Conservation (phyloP, 768 basidiomycete genomes). For the Amanita molliuscula region DNA sequence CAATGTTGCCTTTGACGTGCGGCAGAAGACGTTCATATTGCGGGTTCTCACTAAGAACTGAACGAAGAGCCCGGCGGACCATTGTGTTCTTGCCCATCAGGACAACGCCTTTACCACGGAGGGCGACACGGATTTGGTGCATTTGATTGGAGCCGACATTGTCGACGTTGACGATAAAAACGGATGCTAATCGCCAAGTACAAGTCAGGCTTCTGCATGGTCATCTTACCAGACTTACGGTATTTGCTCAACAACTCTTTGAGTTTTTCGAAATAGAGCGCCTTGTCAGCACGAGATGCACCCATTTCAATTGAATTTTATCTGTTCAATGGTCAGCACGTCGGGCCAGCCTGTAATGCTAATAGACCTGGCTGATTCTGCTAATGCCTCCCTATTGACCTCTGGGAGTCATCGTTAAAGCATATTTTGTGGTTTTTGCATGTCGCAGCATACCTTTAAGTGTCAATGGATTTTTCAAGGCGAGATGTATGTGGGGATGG, state of each 20-base stretch:
- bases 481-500: too few relatives aligned
- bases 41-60: slow-evolving; percentile 81
- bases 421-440: neutral
- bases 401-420: slow-evolving; percentile 28
- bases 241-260: slow-evolving; percentile 86
- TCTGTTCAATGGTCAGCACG: slow-evolving; percentile 9
- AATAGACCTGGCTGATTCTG: slow-evolving; percentile 14
- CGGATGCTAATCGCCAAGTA: slow-evolving; percentile 62
- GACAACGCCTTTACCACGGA: slow-evolving; percentile 94
- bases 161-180: slow-evolving; percentile 99
- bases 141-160: slow-evolving; percentile 99
- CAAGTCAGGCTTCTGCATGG: slow-evolving; percentile 3
- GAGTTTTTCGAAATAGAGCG: slow-evolving; percentile 86
- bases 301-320: slow-evolving; percentile 62
- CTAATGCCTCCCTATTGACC: slow-evolving; percentile 91
- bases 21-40: slow-evolving; percentile 96
- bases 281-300: slow-evolving; percentile 83
- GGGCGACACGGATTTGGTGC: slow-evolving; percentile 93
- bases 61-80: slow-evolving; percentile 96
- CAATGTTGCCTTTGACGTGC: slow-evolving; percentile 94
- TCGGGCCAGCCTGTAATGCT: neutral
- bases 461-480: slow-evolving; percentile 98
- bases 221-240: slow-evolving; percentile 44
- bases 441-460: slow-evolving; percentile 41
- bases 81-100: slow-evolving; percentile 99